Base-by-base conservation (phyloP, 2,329 filamentous ascomycete species). In the Hymenoscyphus scutula region DNA sequence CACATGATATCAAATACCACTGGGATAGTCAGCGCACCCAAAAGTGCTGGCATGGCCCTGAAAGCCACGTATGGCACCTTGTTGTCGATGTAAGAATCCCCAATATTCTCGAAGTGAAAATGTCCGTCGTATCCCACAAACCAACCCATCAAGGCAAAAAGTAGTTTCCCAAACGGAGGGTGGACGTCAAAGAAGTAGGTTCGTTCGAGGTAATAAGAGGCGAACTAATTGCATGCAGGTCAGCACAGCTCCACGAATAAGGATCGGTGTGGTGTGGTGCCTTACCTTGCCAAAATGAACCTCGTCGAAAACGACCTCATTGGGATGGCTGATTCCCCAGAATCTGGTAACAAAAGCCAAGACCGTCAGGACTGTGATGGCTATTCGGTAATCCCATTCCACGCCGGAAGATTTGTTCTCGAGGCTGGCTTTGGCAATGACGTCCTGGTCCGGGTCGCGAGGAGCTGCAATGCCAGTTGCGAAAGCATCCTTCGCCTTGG, bases 121-220 rank as follows among this genome's bases (percentile, higher is more conserved):
- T 93, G 88, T 70, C 95, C 95, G 79, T 98, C 91, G 77, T 96
- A 99, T 73, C 95, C 95, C 59, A 98, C 91, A 60, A 98, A 84
- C 95, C 95, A 99, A 76, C 95, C 95, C 79, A 97, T 92, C 68
- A 97, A 86, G 70, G 93, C 95, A 75, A 98, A 98, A 58, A 99
- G 88, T 64, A 99, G 92, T 82, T 99, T 99, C 77, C 91, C 95
- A 72, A 99, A 96, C 17, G 95, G 95, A 70, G 95, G 95, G 77
- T 99, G 95, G 61, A 99, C 95, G 80, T 99, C 95, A 87, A 99
- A 99, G 84, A 99, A 99, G 82, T 98, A 99, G 66, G 92, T 97
- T 72, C 92, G 89, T 80, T 97, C 89, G 71, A 99, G 88, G 77
- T 99, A 99, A 75, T 87, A 89, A 10, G 87, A 89, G 61, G 87